Percentiles rank a stretch among this genome's conserved stretches.
Evolutionary conservation across 2,329 filamentous ascomycete species (phyloP).

Genomic region (Fusarium odoratissimum): DNA sequence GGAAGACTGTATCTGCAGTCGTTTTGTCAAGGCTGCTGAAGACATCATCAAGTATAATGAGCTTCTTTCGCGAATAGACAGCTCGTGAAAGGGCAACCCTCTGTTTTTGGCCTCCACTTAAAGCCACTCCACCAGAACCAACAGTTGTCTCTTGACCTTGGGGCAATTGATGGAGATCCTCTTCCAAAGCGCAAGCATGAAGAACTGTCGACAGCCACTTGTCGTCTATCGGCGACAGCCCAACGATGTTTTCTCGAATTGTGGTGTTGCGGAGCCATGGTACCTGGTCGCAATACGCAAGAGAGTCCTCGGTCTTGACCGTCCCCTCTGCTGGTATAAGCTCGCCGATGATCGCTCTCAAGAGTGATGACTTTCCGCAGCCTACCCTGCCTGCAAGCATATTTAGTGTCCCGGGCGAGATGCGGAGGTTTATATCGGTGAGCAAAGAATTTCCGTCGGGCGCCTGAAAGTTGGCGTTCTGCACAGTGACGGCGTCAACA

Average conservation of each 20-base stretch:
- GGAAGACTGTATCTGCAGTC: slow-evolving; percentile 57
- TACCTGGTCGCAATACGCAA: slow-evolving; percentile 58
- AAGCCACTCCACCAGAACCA: slow-evolving; percentile 55
- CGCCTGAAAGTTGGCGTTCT: slow-evolving; percentile 27
- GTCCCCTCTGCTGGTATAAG: slow-evolving; percentile 41
- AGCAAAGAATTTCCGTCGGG: slow-evolving; percentile 38
- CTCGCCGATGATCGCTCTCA: slow-evolving; percentile 55
- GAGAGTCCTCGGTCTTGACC: slow-evolving; percentile 40
- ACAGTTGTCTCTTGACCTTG: slow-evolving; percentile 52
- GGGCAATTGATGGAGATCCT: slow-evolving; percentile 49
- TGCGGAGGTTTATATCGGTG: slow-evolving; percentile 37
- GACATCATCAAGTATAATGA: slow-evolving; percentile 60
- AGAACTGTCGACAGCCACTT: slow-evolving; percentile 48
- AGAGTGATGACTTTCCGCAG: slow-evolving; percentile 56
- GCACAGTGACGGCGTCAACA: background rate
- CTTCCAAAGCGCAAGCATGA: slow-evolving; percentile 49
- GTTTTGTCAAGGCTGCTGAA: slow-evolving; percentile 59
- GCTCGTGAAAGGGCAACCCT: slow-evolving; percentile 59
- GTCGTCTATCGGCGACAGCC: slow-evolving; percentile 42
- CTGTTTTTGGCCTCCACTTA: slow-evolving; percentile 60
- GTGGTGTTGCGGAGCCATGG: slow-evolving; percentile 58
- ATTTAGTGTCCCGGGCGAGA: slow-evolving; percentile 43
- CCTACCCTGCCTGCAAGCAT: slow-evolving; percentile 57
- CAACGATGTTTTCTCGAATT: slow-evolving; percentile 55
- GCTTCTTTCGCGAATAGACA: slow-evolving; percentile 53